phyloP scores from a whole-genome alignment of 148 eudicot genomes.

The Silene conica region DNA sequence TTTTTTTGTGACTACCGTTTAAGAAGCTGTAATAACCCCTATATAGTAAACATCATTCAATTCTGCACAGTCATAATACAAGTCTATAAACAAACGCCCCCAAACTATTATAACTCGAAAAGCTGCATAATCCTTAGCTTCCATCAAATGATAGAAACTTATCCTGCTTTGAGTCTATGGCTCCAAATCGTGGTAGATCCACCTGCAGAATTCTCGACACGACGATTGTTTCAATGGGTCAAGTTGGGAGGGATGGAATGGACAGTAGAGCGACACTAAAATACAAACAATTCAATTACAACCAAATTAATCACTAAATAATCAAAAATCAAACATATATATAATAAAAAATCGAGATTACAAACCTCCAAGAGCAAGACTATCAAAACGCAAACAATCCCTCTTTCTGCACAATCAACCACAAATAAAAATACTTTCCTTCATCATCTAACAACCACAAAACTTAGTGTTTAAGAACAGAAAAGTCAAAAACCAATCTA shows the following conservation, averaged over 20 bases:
- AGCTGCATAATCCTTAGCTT: conserved; percentile 67
- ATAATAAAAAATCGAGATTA: too few relatives aligned
- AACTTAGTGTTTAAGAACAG: too few relatives aligned
- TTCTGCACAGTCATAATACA: conserved; percentile 79
- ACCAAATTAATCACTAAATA: too few relatives aligned
- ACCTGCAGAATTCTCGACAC: conserved; percentile 66
- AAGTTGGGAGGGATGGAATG: conserved; percentile 12
- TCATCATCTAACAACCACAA: too few relatives aligned
- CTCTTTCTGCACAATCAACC: too few relatives aligned
- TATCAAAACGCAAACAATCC: too few relatives aligned
- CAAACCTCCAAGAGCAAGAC: too few relatives aligned
- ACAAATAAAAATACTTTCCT: too few relatives aligned
- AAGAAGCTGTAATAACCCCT: conserved; percentile 82
- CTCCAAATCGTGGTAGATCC: conserved; percentile 57
- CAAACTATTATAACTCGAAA: conserved; percentile 61
- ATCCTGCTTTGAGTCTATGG: conserved; percentile 63
- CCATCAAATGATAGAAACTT: conserved; percentile 42
- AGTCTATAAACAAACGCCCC: conserved; percentile 67
- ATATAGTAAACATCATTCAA: conserved; percentile 68
- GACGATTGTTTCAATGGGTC: conserved; percentile 30
- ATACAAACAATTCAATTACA: too few relatives aligned
- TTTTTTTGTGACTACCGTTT: too few relatives aligned
- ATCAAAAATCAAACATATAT: too few relatives aligned
- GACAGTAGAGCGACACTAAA: conserved; percentile 42
- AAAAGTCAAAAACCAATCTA: too few relatives aligned